Evolutionary conservation across 306 rosid genomes (phyloP).

Genomic region (Hylodesmum podocarpum): DNA sequence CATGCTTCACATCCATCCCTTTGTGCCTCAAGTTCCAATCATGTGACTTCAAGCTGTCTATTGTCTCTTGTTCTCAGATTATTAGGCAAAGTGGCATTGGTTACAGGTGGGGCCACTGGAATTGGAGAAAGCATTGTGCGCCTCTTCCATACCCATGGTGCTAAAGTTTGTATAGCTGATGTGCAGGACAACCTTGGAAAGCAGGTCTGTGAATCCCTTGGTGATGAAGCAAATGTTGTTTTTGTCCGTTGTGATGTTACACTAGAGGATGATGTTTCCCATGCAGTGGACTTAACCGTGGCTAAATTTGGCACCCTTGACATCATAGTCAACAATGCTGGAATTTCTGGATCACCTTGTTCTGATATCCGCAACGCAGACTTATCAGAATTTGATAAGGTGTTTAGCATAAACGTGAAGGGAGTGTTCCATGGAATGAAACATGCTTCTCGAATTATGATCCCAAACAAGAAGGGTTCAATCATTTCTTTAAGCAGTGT

Average conservation of each 20-base stretch:
- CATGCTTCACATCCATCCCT: neutral
- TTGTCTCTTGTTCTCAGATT: constrained; percentile 45
- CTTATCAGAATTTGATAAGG: constrained; percentile 68
- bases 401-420: constrained; percentile 67
- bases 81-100: constrained; percentile 81
- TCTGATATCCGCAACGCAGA: constrained; percentile 64
- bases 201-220: constrained; percentile 51
- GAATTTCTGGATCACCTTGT: constrained; percentile 68
- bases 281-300: constrained; percentile 57
- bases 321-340: constrained; percentile 87
- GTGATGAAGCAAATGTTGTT: constrained; percentile 32
- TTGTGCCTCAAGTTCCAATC: neutral
- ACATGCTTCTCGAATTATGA: constrained; percentile 69
- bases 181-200: constrained; percentile 68
- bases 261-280: constrained; percentile 55
- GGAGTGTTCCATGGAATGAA: constrained; percentile 90
- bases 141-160: constrained; percentile 70
- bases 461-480: constrained; percentile 72
- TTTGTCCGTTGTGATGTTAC: constrained; percentile 70
- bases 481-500: constrained; percentile 70
- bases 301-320: constrained; percentile 71
- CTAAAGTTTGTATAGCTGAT: constrained; percentile 78
- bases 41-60: neutral
- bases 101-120: constrained; percentile 89
- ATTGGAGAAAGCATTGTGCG: constrained; percentile 84